phyloP scores from a whole-genome alignment of 768 basidiomycete genomes.

The Clathrus columnatus region DNA sequence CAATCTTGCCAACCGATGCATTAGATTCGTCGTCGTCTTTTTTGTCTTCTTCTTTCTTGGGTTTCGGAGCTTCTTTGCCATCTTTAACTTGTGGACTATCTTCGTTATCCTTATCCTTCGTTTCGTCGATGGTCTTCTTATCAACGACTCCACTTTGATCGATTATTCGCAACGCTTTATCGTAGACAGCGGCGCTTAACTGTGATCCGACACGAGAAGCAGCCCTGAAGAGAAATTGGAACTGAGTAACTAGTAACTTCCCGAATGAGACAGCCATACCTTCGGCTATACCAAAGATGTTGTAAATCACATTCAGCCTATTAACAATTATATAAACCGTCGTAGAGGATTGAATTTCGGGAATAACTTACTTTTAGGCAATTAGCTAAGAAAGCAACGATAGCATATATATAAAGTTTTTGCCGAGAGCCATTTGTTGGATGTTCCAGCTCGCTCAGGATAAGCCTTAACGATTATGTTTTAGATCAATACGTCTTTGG shows the following conservation, averaged over 20 bases:
- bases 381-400: constrained; percentile 6
- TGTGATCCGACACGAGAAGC: constrained; percentile 23
- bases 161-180: constrained; percentile 27
- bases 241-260: background rate
- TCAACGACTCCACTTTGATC: constrained; percentile 26
- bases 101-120: background rate
- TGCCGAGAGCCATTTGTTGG: background rate
- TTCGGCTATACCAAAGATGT: constrained; percentile 22
- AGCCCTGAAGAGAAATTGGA: constrained; percentile 8
- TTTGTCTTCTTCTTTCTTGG: constrained; percentile 5
- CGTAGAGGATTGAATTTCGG: background rate
- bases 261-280: background rate
- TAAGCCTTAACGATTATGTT: constrained; percentile 18
- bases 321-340: background rate
- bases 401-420: constrained; percentile 10
- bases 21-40: constrained; percentile 9
- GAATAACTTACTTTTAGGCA: constrained; percentile 10
- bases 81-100: background rate
- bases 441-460: constrained; percentile 19
- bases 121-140: constrained; percentile 3
- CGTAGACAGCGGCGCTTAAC: constrained; percentile 26
- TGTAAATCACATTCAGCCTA: constrained; percentile 11
- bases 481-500: constrained; percentile 5
- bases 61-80: constrained; percentile 1
- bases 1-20: constrained; percentile 28